Evolutionary conservation across 495 filamentous ascomycete species (phyloP), one percentile per base, ranked within the genome.

Genomic region (Cercophora scortea): DNA sequence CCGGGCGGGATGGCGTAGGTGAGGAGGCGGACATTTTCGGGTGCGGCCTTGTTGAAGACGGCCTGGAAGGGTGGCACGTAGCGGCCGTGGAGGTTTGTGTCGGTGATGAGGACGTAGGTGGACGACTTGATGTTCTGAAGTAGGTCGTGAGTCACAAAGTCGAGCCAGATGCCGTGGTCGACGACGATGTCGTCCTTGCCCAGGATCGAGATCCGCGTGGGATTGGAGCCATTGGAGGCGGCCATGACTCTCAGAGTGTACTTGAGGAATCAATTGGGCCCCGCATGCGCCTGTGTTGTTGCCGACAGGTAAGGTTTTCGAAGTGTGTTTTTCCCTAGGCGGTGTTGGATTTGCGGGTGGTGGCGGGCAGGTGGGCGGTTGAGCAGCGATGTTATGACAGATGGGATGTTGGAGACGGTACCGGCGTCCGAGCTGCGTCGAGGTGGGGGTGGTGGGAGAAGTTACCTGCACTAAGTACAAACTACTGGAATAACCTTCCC

Each of bases 31-130:
- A 85, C 80, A 40, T 79, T 68, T 16, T 71, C 46, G 48, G 78
- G 67, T 17, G 78, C 69, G 49, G 74, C 72, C 51, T 71, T 56
- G 54, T 83, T 74, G 69, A 98, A 97, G 52, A 78, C 70, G 44
- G 78, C 74, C 62, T 86, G 71, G 72, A 97, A 97, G 45, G 65
- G 60, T 13, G 89, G 80, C 8, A 87, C 83, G 71, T 98, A 95
- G 57, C 85, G 79, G 13, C 83, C 77, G 47, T 79, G 80, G 56
- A 98, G 83, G 66, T 97, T 97, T 16, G 89, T 92, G 70, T 98
- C 93, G 61, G 93, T 97, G 60, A 98, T 85, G 42, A 98, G 84
- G 43, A 96, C 87, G 68, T 96, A 98, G 53, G 90, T 96, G 25
- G 89, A 92, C 18, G 90, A 92, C 41, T 78, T 71, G 53, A 93